Percentiles rank a stretch among this genome's conserved stretches.
phyloP scores from a whole-genome alignment of 73 alveolate genomes.

The Tetrahymena borealis region DNA sequence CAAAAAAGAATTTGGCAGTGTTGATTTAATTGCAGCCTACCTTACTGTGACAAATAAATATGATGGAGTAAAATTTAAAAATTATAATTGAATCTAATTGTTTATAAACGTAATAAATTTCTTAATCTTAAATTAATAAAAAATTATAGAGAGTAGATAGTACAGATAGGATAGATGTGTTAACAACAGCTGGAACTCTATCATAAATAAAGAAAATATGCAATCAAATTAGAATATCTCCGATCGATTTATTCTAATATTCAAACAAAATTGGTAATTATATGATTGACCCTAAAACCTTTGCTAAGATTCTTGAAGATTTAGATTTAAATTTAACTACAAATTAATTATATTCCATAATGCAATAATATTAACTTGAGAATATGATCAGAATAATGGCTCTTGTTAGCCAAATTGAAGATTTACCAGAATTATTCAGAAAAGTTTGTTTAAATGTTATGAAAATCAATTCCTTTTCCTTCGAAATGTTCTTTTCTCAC shows the following conservation, averaged over 20 bases:
- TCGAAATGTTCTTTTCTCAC: background rate
- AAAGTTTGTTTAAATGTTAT: background rate
- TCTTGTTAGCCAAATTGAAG: background rate
- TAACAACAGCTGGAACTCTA: background rate
- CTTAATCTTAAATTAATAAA: background rate
- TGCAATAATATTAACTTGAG: background rate
- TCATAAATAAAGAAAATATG: background rate
- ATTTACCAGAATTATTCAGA: background rate
- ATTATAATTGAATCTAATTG: background rate
- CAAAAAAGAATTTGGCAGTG: background rate
- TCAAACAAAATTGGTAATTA: background rate
- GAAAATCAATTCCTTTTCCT: background rate
- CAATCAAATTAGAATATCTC: background rate
- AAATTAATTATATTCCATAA: background rate
- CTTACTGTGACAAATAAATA: background rate
- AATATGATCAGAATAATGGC: background rate
- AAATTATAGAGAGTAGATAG: background rate
- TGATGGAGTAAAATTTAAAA: background rate
- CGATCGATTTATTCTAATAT: background rate
- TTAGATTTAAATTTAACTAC: background rate
- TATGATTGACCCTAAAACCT: background rate
- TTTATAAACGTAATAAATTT: background rate
- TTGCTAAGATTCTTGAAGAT: background rate
- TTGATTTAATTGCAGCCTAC: background rate
- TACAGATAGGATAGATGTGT: background rate